phyloP scores from a whole-genome alignment of 139 green algal genomes.

The Chlamydomonas schloesseri region DNA sequence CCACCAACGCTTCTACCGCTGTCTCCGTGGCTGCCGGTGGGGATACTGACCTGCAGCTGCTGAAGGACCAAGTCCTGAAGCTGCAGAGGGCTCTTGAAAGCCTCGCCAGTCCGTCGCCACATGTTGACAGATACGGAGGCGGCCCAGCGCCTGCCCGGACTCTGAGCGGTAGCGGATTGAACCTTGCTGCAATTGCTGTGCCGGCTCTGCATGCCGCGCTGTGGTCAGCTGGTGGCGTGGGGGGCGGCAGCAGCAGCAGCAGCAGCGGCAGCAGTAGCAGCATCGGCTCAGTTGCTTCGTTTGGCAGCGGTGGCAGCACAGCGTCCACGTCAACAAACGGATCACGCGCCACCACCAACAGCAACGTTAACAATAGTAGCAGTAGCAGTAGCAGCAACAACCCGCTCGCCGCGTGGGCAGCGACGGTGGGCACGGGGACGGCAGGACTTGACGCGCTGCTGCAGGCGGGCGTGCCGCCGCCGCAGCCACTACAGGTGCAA shows the following conservation, averaged over 20 bases:
- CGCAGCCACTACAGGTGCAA: too few relatives aligned
- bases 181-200: background rate
- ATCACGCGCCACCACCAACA: background rate
- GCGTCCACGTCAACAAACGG: background rate
- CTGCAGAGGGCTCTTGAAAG: slow-evolving; percentile 13
- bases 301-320: slow-evolving; percentile 4
- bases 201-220: slow-evolving; percentile 8
- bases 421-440: background rate
- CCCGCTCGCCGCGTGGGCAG: background rate
- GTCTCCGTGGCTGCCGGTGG: too few relatives aligned
- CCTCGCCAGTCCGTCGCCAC: background rate
- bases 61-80: slow-evolving; percentile 40
- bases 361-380: background rate
- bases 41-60: background rate
- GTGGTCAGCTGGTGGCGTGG: background rate
- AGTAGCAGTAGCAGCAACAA: background rate
- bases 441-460: slow-evolving; percentile 10
- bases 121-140: background rate
- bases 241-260: background rate
- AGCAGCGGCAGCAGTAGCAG: background rate
- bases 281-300: background rate
- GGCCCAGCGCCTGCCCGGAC: background rate
- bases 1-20: too few relatives aligned
- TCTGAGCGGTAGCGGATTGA: background rate
- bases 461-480: slow-evolving; percentile 10